Conservation (phyloP, 2,329 filamentous ascomycete genomes). For the Trichothecium sympodiale region DNA sequence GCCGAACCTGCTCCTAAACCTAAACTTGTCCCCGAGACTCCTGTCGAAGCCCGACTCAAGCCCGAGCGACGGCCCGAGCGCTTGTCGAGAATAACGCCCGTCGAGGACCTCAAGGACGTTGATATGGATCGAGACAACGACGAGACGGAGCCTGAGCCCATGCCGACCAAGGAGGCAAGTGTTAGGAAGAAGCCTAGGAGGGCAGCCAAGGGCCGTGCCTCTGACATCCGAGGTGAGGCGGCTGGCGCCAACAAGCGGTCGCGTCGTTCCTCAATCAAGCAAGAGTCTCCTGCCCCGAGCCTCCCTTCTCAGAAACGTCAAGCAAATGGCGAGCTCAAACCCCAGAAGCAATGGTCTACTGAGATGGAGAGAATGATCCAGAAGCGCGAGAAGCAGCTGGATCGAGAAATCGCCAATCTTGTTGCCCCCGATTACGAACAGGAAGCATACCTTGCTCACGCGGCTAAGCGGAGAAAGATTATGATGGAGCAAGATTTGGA, state of each 20-base stretch:
- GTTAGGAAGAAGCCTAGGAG: conserved; percentile 21
- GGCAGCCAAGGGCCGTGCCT: conserved; percentile 38
- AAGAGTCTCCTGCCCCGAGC: conserved; percentile 34
- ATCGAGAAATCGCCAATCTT: conserved; percentile 33
- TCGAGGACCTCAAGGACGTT: conserved; percentile 3
- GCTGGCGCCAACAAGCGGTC: conserved; percentile 35
- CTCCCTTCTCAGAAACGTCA: conserved; percentile 42
- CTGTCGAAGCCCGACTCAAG: conserved; percentile 10
- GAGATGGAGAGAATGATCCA: conserved; percentile 33
- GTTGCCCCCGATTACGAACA: conserved; percentile 32
- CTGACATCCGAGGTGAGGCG: conserved; percentile 38
- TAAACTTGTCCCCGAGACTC: conserved; percentile 26
- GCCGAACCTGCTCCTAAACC: conserved; percentile 53
- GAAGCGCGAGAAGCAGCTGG: conserved; percentile 28
- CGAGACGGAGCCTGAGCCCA: conserved; percentile 3
- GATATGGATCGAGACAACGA: conserved; percentile 7
- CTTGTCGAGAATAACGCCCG: not conserved
- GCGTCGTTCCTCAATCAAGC: conserved; percentile 40
- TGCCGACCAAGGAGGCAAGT: conserved; percentile 6
- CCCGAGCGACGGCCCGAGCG: conserved; percentile 6
- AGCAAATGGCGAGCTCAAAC: conserved; percentile 49
- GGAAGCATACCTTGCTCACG: conserved; percentile 39
- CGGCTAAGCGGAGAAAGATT: conserved; percentile 58
- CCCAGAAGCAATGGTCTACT: conserved; percentile 48
- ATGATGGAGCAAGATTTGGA: conserved; percentile 50